A percentile compares a stretch with the other conserved stretches of the same genome.
phyloP scores from a whole-genome alignment of 495 filamentous ascomycete genomes.

The Talaromyces proteolyticus region DNA sequence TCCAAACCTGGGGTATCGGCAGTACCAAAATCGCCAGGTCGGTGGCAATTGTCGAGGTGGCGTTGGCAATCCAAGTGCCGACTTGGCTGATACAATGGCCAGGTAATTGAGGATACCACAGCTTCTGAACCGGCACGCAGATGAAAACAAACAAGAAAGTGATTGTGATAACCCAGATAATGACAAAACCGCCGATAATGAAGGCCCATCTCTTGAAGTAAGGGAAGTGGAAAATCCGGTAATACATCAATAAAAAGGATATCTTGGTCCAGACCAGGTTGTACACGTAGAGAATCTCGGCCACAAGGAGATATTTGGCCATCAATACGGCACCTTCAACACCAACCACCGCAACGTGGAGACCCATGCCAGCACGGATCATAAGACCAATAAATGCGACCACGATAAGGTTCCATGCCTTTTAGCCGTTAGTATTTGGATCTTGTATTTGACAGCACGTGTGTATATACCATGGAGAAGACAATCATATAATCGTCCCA shows the following conservation, averaged over 20 bases:
- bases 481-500: constrained; percentile 36
- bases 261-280: constrained; percentile 35
- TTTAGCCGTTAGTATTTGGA: neutral
- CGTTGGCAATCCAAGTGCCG: constrained; percentile 10
- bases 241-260: constrained; percentile 39
- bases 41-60: constrained; percentile 27
- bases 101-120: constrained; percentile 16
- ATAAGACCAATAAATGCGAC: constrained; percentile 27
- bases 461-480: constrained; percentile 23
- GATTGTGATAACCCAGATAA: constrained; percentile 32
- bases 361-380: constrained; percentile 23
- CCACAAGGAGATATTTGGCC: constrained; percentile 28
- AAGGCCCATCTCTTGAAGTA: constrained; percentile 28
- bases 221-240: constrained; percentile 32
- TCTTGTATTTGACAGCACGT: neutral
- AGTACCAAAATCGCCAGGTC: constrained; percentile 41
- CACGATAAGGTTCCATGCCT: constrained; percentile 27
- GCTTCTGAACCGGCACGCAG: constrained; percentile 20
- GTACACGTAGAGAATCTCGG: constrained; percentile 33
- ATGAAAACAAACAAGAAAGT: constrained; percentile 29
- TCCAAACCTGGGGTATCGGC: constrained; percentile 36
- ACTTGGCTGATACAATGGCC: constrained; percentile 11
- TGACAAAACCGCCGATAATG: constrained; percentile 29
- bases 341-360: constrained; percentile 20
- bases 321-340: constrained; percentile 18